Evolutionary conservation across 2,329 filamentous ascomycete species (phyloP), one percentile per base, ranked within the genome.

Genomic region (Cladophialophora carrionii): DNA sequence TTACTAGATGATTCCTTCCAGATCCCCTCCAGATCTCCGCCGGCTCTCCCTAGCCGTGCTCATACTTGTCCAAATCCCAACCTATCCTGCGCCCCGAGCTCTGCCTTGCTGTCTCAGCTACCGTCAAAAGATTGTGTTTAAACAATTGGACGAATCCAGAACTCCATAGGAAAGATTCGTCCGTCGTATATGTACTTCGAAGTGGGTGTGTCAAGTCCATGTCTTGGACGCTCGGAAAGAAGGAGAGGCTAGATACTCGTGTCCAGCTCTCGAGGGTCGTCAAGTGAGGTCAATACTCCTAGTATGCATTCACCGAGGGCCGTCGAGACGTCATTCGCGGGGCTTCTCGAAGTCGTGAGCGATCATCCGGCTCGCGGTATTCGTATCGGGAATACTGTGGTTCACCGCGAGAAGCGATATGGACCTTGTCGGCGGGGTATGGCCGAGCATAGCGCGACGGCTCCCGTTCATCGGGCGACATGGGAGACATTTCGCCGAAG

Each of bases 381-480:
- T 66, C 64, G 20, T 67, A 69, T 22, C 52, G 63, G 14, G 64
- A 37, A 54, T 66, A 63, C 20, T 64, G 54, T 20, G 67, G 58
- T 34, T 69, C 67, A 26, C 67, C 57, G 24, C 62, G 61, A 29
- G 64, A 46, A 29, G 64, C 24, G 26, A 67, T 63, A 53, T 69
- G 43, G 32, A 69, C 54, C 53, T 69, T 67, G 32, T 68, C 67
- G 8, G 43, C 57, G 9, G 67, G 48, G 49, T 66, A 65, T 32
- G 62, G 62, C 57, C 67, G 62, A 46, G 51, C 54, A 20, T 69
- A 63, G 7, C 66, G 43, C 14, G 63, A 57, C n/a, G 53, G 32
- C 48, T 67, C 65, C 43, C 62, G 66, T 8, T 69, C 67, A n/a
- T 69, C 67, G n/a, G 64, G 59, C 5, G 67, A 57, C n/a, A 54